Evolutionary conservation across 768 basidiomycete genomes (phyloP), one percentile per base, ranked within the genome.

Genomic region (Termitomyces sp.): DNA sequence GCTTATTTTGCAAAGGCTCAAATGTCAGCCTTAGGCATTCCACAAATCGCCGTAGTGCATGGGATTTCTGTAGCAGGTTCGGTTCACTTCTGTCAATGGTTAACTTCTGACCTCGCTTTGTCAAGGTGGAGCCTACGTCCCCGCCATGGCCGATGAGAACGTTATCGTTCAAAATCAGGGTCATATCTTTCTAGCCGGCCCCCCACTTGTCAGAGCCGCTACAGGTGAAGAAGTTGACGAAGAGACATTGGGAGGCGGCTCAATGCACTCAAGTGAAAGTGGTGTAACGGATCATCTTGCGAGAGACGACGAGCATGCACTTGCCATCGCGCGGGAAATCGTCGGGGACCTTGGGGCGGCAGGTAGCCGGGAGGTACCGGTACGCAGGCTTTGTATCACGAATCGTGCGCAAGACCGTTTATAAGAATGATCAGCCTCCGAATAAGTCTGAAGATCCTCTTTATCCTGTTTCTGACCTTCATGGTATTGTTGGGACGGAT

Each of bases 121-220:
- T 50, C 18, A 45, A 88, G 89, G 90, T 56, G 94, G 94, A 57
- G 94, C 94, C 40, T 95, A 94, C 73, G 93, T 96, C 43, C 94
- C 95, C 27, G 95, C 95, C 2, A 96, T 98, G 92, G 92, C 94
- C 1, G 95, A 98, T 67, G 92, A 95, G 72, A 95, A 93, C 62
- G 82, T 93, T 64, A 95, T 93, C 60, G 91, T 93, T 33, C 85
- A 87, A 58, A 89, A 95, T 59, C 94, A 96, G 74, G 95, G 95
- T 0, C 88, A 83, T 18, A 97, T 98, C 63, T 97, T 97, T 76
- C 81, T 98, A 18, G 95, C 95, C 14, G 95, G 95, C 0, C 95
- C 95, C 12, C 95, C 95, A 9, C 80, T 98, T 12, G 95, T 98
- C 55, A 95, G 93, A 68, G 95, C 95, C 1, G 95, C 95, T 0